phyloP scores from a whole-genome alignment of 345 rosid genomes.

The Aquilaria malaccensis region DNA sequence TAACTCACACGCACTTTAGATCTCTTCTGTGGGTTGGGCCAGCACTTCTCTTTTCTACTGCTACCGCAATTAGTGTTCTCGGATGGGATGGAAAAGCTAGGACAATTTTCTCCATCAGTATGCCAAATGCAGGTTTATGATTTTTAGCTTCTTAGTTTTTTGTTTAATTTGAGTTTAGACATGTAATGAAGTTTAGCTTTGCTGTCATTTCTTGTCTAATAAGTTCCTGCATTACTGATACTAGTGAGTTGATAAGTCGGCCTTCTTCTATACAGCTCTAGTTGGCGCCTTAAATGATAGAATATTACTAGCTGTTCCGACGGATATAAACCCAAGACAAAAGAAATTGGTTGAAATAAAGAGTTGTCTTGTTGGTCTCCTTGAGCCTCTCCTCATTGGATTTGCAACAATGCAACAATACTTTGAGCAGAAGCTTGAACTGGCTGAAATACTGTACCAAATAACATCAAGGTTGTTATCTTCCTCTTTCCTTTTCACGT shows the following conservation, averaged over 20 bases:
- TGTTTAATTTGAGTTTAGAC: not conserved
- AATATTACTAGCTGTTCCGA: slow-evolving; percentile 68
- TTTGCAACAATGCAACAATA: slow-evolving; percentile 95
- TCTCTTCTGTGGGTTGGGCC: slow-evolving; percentile 98
- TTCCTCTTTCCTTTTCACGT: slow-evolving; percentile 10
- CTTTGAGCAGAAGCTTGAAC: slow-evolving; percentile 90
- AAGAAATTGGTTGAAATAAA: slow-evolving; percentile 80
- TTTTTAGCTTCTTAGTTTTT: slow-evolving; percentile 8
- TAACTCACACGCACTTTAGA: slow-evolving; percentile 68
- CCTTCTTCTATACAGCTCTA: slow-evolving; percentile 46
- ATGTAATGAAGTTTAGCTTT: not conserved
- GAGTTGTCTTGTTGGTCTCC: slow-evolving; percentile 94
- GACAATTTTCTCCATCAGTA: slow-evolving; percentile 74
- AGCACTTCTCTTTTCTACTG: slow-evolving; percentile 89
- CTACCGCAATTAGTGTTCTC: slow-evolving; percentile 73
- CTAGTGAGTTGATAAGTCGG: slow-evolving; percentile 15
- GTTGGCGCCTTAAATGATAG: slow-evolving; percentile 95
- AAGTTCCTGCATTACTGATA: slow-evolving; percentile 6
- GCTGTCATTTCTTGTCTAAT: slow-evolving; percentile 3
- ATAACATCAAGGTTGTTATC: slow-evolving; percentile 75
- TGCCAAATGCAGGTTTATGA: slow-evolving; percentile 78
- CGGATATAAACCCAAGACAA: slow-evolving; percentile 83
- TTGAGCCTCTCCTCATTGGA: slow-evolving; percentile 97
- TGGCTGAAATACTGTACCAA: slow-evolving; percentile 86
- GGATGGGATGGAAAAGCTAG: slow-evolving; percentile 98